Evolutionary conservation across 495 filamentous ascomycete genomes (phyloP).

Genomic region (Cercophora samala): DNA sequence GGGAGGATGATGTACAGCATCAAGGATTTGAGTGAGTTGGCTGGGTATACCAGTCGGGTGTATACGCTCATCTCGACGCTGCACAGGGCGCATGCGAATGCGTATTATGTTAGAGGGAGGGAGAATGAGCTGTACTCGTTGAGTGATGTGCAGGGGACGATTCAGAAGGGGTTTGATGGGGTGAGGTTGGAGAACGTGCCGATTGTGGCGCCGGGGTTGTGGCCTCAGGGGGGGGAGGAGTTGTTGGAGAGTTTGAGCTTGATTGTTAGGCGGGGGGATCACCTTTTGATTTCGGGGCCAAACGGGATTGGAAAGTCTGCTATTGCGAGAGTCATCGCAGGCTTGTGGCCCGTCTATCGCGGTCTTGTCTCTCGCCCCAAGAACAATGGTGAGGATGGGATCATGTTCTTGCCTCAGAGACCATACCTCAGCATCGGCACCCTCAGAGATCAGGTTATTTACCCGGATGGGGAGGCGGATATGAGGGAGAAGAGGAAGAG

Average conservation of each 20-base stretch:
- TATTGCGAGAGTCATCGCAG: conserved; percentile 83
- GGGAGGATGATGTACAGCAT: conserved; percentile 99
- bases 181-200: conserved; percentile 92
- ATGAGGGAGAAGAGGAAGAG: conserved; percentile 78
- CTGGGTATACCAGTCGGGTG: conserved; percentile 91
- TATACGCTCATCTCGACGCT: conserved; percentile 93
- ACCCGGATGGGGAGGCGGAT: conserved; percentile 90
- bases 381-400: conserved; percentile 74
- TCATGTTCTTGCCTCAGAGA: conserved; percentile 96
- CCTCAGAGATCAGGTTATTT: conserved; percentile 94
- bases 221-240: conserved; percentile 82
- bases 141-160: conserved; percentile 86
- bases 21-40: conserved; percentile 95
- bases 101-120: conserved; percentile 69
- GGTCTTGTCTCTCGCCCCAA: conserved; percentile 84
- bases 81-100: conserved; percentile 86
- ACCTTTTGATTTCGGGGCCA: conserved; percentile 89
- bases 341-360: conserved; percentile 94
- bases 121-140: conserved; percentile 80
- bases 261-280: conserved; percentile 83
- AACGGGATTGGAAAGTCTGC: conserved; percentile 95
- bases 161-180: conserved; percentile 90
- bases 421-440: conserved; percentile 95
- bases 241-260: conserved; percentile 84
- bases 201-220: conserved; percentile 80